Percentiles rank a stretch among this genome's conserved stretches.
phyloP scores from a whole-genome alignment of 164 flowering plant species.

The Piper longum region DNA sequence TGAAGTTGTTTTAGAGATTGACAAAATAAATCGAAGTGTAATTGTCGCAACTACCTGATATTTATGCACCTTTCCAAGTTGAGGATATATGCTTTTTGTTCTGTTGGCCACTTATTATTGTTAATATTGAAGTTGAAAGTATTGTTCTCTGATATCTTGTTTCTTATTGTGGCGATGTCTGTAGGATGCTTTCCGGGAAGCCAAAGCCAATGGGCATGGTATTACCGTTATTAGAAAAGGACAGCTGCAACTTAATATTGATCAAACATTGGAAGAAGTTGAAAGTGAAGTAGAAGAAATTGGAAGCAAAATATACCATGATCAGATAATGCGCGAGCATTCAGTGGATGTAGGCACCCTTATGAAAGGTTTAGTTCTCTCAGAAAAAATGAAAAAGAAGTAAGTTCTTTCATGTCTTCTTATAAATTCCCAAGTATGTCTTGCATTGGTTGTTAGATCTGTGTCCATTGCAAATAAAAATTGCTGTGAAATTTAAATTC shows the following conservation, averaged over 20 bases:
- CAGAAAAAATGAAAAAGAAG: slow-evolving; percentile 36
- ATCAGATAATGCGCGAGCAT: slow-evolving; percentile 53
- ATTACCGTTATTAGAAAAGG: slow-evolving; percentile 84
- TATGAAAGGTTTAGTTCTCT: slow-evolving; percentile 62
- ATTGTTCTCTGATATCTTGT: too few relatives aligned
- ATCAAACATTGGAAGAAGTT: slow-evolving; percentile 73
- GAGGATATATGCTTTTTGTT: too few relatives aligned
- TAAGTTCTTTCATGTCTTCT: slow-evolving; percentile 7
- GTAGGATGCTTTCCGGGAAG: slow-evolving; percentile 73
- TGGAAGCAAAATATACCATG: slow-evolving; percentile 92
- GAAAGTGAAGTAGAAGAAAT: slow-evolving; percentile 65
- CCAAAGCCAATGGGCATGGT: slow-evolving; percentile 81
- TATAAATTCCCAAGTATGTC: neutral
- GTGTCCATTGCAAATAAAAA: too few relatives aligned
- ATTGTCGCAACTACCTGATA: too few relatives aligned
- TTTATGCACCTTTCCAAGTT: too few relatives aligned
- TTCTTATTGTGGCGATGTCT: neutral
- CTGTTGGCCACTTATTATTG: too few relatives aligned
- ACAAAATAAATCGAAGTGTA: too few relatives aligned
- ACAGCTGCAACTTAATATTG: slow-evolving; percentile 59
- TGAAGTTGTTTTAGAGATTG: too few relatives aligned
- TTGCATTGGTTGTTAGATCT: neutral
- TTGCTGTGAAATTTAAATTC: too few relatives aligned
- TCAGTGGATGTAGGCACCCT: slow-evolving; percentile 47
- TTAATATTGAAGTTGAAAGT: too few relatives aligned